A percentile compares a stretch with the other conserved stretches of the same genome.
These are phyloP conservation scores for Astrothelium macrocarpum DNA, from an alignment of 495 filamentous ascomycete species.

Conservation along the genomic window DNA sequence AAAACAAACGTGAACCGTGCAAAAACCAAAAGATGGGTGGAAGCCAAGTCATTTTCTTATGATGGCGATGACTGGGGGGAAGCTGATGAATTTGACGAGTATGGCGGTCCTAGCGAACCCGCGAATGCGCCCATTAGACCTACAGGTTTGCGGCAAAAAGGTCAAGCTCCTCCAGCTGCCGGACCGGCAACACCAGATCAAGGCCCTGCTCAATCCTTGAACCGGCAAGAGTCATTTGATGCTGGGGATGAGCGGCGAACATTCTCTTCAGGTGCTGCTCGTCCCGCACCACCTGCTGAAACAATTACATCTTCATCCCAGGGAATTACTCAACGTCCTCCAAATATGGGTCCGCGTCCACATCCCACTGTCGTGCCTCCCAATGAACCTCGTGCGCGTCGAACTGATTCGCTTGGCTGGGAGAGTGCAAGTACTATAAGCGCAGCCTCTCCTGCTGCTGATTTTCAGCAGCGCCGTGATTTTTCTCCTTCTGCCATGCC, in stretches of 20 bases:
- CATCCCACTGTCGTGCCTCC: neutral
- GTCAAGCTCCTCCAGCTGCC: neutral
- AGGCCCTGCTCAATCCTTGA: neutral
- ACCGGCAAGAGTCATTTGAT: conserved; percentile 39
- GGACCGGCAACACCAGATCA: neutral
- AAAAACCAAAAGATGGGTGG: conserved; percentile 91
- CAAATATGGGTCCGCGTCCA: neutral
- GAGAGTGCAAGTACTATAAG: neutral
- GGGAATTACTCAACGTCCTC: neutral
- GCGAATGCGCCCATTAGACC: conserved; percentile 31
- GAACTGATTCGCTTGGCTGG: neutral
- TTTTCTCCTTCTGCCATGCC: conserved; percentile 35
- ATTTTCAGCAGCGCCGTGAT: conserved; percentile 26
- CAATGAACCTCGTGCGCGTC: neutral
- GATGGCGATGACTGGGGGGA: conserved; percentile 93
- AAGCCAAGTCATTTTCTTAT: conserved; percentile 79
- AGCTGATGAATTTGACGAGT: conserved; percentile 69
- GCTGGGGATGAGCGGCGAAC: conserved; percentile 36
- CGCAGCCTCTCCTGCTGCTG: neutral
- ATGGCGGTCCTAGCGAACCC: conserved; percentile 46
- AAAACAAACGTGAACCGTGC: conserved; percentile 77
- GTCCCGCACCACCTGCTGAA: neutral
- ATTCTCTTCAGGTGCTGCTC: conserved; percentile 17
- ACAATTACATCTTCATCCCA: neutral
- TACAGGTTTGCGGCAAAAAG: conserved; percentile 11